Base-by-base conservation (phyloP, 73 alveolate genomes). In the Diophrys appendiculata region DNA sequence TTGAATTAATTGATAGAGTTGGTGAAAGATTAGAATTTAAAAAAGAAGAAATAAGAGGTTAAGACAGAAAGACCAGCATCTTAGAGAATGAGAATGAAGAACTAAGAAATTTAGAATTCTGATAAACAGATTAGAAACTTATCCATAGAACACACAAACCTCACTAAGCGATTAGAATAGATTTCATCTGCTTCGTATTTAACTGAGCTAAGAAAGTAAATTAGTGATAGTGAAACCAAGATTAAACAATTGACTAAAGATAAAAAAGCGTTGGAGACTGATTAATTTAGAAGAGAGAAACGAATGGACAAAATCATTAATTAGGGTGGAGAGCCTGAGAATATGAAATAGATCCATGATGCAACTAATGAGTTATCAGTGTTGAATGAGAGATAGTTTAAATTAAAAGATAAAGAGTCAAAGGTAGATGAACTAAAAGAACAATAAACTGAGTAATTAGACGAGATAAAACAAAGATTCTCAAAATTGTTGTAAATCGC, bases 301-400 rank as follows among this genome's bases (percentile, higher is more conserved):
- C 30, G 82, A 24, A 73, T 82, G 52, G 91, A 82, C 68, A 82
- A 82, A 33, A 82, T 82, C 18, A 82, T 82, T 26, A 75, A 67
- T 14, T 25, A 60, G n/a, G 52, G n/a, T 27, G 91, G 91, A 14
- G 90, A 83, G 56, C 87, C 91, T 5, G 91, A 76, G 34, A 83
- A 68, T 32, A 29, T 76, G 76, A 83, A 54, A 52, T 54, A 29
- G 2, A 72, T 76, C 25, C 33, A 83, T 23, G 87, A 83, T 77
- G 77, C 77, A 1, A 35, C 64, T 8, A 76, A 77, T 24, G 56
- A 56, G 28, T 52, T 74, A n/a, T 72, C 52, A 29, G 68, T 65
- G 5, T 31, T 33, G 33, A 60, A 27, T 74, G 70, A 69, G n/a
- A 82, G 56, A 32, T 70, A 70, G 23, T 14, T 35, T 30, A 80